Base-by-base conservation (phyloP, 805 yeast species). In the Metschnikowia amazonensis region DNA sequence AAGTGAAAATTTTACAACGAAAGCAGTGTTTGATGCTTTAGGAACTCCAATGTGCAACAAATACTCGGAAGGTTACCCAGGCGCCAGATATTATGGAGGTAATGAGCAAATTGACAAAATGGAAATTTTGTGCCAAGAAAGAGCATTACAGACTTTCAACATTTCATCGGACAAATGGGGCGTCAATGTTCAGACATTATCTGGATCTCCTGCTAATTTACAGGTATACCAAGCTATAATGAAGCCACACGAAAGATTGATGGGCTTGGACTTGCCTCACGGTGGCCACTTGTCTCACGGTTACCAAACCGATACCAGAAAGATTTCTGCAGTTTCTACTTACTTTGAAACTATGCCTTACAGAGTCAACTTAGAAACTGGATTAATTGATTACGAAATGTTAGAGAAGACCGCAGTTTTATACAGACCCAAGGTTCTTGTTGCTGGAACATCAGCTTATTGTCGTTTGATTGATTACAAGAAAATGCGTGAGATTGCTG, bases 221-320 rank as follows among this genome's bases (percentile, higher is more conserved):
- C 92, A 94, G 67, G 98, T 90, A 38, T 94, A 94, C 75, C 90
- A 88, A 65, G 97, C 98, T 35, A 75, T 94, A 56, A 81, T 94
- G 85, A 87, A 86, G 63, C 95, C 94, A 50, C 96, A 89, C 64
- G 99, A 92, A 60, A 85, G 99, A 72, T 73, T 94, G 59, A 94
- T 94, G 99, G 99, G 99, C 59, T 80, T 94, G 56, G 97, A 92
- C 64, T 77, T 94, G 64, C 99, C 99, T 58, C 98, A 94, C 63
- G 99, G 99, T 62, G 99, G 99, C 60, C 99, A 94, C 69, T 79
- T 94, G 69, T 89, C 97, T 45, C 99, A 94, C 71, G 99, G 99
- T 58, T 94, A 94, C 75, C 98, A 94, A 70, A 92, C 98, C 47
- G 89, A 84, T 60, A 74, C 89, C 58, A 81, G 92, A 70, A 90